Base-by-base conservation (phyloP, 1,284 basidiomycete genomes). In the Sutorius eximius region DNA sequence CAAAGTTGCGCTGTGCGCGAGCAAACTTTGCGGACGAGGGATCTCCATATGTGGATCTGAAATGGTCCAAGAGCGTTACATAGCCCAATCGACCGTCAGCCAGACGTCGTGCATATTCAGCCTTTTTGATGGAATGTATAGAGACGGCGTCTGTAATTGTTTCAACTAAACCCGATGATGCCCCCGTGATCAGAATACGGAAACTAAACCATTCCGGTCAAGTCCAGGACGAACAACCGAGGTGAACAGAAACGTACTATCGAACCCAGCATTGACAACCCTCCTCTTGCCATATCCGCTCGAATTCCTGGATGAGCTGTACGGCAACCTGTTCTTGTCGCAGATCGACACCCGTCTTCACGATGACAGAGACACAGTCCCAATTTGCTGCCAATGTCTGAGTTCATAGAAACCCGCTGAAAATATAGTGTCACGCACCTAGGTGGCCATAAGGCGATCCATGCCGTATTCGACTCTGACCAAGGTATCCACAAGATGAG, bases 91-190 rank as follows among this genome's bases (percentile, higher is more conserved):
- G 81, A 29, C 92, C 92, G 61, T 85, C 83, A 1, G 91, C 85
- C 18, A 96, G 75, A 56, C 93, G 81, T 55, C 93, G 82, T 3
- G 94, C 93, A 72, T 99, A 99, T 67, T 98, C 95, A 4, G 94
- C 91, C 75, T 99, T 99, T 79, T 99, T 99, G 73, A 99, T 97
- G 10, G 96, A 98, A 71, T 99, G 97, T 63, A 99, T 93, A 13
- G 95, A 98, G 2, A 99, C 93, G 1, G 96, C 92, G 65, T 99
- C 97, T 7, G 93, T 96, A 59, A 96, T 95, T 0, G 94, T 96
- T 74, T 96, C 93, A 8, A 96, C 93, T 51, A 99, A 74, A 11
- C 96, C 97, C 18, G 95, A 97, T 10, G 84, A 86, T 57, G 92
- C 93, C 22, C 94, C 94, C 2, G 95, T 98, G 59, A 98, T 97